Evolutionary conservation across 768 basidiomycete genomes (phyloP), one percentile per base, ranked within the genome.

Genomic region (Cyathus striatus): DNA sequence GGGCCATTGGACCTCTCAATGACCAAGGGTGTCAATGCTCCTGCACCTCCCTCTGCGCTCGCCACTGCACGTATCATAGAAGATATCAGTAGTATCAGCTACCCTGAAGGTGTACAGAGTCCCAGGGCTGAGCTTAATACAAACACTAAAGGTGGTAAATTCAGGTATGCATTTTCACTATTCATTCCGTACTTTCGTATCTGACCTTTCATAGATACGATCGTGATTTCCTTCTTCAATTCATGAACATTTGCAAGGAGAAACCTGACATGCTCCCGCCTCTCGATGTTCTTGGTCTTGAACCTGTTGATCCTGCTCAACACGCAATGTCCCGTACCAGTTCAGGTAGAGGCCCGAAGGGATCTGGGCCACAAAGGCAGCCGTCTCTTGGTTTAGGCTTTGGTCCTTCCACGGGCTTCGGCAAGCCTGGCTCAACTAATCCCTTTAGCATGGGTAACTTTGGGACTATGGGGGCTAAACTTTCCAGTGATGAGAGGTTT

Each of bases 211-310:
- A 18, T 48, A 91, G 95, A 56, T 99, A 99, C 60, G 92, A 97
- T 61, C 91, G 94, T 25, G 91, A 94, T 16, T 99, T 99, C 81
- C 76, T 99, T 20, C 66, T 99, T 46, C 95, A 99, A 60, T 99
- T 99, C 70, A 93, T 96, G 89, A 65, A 69, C 18, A 66, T 95
- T 47, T 99, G 96, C 75, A 89, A 82, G 62, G 95, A 97, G 68
- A 94, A 93, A 64, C 95, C 96, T 3, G 91, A 90, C 42, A 74
- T 78, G 43, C 82, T 97, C 21, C 91, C 92, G 30, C 80, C 90
- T 47, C 76, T 97, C 42, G 91, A 92, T 50, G 84, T 86, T 7
- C 85, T 98, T 54, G 95, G 95, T 43, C 79, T 97, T 41, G 91
- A 93, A 56, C 86, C 89, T 7, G 71, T 75, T 21, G 78, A 83